Conservation (phyloP, 805 yeast species). For the Spathaspora arborariae region DNA sequence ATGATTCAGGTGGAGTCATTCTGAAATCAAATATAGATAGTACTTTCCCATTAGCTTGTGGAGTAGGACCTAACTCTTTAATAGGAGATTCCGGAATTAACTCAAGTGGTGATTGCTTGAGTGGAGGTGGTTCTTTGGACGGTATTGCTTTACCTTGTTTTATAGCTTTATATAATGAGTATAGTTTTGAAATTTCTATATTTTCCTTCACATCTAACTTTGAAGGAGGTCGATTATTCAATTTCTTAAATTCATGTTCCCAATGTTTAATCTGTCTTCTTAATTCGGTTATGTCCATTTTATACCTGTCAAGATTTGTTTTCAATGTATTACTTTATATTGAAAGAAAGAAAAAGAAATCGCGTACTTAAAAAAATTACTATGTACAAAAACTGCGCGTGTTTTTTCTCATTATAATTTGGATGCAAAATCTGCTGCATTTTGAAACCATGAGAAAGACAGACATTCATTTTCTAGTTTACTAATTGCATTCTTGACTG, state of each 20-base stretch:
- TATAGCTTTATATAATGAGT: conserved; percentile 25
- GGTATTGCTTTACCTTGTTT: conserved; percentile 9
- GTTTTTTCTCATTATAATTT: conserved; percentile 8
- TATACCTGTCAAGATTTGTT: background rate
- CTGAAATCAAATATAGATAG: conserved; percentile 65
- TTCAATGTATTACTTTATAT: no score
- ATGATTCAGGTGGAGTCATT: conserved; percentile 41
- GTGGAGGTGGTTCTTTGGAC: background rate
- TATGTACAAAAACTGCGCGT: background rate
- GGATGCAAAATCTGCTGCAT: conserved; percentile 8
- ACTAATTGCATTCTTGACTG: conserved; percentile 18
- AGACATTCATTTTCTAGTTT: conserved; percentile 1
- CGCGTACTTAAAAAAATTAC: background rate
- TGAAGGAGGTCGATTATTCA: conserved; percentile 26
- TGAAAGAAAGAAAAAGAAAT: background rate
- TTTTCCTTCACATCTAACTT: conserved; percentile 33
- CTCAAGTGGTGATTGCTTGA: background rate
- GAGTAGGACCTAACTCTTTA: conserved; percentile 75
- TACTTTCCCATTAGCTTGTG: conserved; percentile 76
- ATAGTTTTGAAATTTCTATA: conserved; percentile 23
- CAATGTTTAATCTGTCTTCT: conserved; percentile 34
- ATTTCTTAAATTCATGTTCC: conserved; percentile 33
- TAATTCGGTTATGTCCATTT: conserved; percentile 13
- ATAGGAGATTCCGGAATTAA: background rate
- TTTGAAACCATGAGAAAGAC: conserved; percentile 1